phyloP scores from a whole-genome alignment of 2,329 filamentous ascomycete species.

The Orbilia brochopaga region DNA sequence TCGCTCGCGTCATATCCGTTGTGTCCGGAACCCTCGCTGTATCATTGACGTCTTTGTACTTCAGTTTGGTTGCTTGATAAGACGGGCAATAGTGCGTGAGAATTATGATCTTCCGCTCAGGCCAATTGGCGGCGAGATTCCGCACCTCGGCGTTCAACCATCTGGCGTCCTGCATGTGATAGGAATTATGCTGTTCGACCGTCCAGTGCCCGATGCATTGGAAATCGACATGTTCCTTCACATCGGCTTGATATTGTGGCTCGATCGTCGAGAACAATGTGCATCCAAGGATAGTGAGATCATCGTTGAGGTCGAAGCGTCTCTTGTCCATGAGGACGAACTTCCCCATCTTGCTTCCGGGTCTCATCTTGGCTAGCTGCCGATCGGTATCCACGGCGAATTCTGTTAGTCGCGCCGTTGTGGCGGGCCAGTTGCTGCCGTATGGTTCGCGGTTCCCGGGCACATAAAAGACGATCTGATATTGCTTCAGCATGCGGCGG shows the following conservation, averaged over 20 bases:
- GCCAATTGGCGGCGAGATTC: constrained; percentile 30
- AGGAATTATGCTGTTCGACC: constrained; percentile 51
- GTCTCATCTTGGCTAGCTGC: too few species aligned
- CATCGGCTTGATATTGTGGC: constrained; percentile 56
- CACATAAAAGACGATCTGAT: constrained; percentile 63
- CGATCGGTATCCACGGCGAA: constrained; percentile 29
- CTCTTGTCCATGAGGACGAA: constrained; percentile 60
- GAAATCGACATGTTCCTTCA: constrained; percentile 64
- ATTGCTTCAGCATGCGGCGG: constrained; percentile 61
- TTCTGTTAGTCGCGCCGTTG: constrained; percentile 50
- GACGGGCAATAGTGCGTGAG: constrained; percentile 55
- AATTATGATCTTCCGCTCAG: constrained; percentile 43
- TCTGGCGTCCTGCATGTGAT: constrained; percentile 53
- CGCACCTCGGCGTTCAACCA: constrained; percentile 54
- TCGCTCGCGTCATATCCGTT: constrained; percentile 58
- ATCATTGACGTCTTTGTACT: constrained; percentile 14
- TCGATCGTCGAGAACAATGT: constrained; percentile 63
- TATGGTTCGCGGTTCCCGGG: constrained; percentile 67
- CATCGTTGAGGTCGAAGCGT: constrained; percentile 57
- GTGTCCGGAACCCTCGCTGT: constrained; percentile 58
- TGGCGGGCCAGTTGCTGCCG: constrained; percentile 25
- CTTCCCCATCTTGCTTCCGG: constrained; percentile 52
- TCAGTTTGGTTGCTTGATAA: constrained; percentile 49
- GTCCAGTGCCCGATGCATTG: constrained; percentile 58
- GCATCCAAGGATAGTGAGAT: constrained; percentile 60